Base-by-base conservation (phyloP, 2,329 filamentous ascomycete genomes). In the Cercospora canescens region DNA sequence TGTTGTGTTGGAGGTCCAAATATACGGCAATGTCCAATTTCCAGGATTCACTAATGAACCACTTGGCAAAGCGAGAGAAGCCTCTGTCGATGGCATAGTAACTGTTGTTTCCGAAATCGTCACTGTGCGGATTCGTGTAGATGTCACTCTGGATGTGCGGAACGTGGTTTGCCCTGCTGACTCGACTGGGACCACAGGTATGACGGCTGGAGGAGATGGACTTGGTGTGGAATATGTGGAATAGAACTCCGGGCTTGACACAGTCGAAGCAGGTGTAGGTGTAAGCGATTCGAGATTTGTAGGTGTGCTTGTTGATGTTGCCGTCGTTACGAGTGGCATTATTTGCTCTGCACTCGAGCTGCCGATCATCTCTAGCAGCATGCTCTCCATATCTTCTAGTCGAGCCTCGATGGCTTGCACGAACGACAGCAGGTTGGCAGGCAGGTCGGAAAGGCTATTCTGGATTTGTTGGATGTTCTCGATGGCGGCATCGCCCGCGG, bases 391-490 rank as follows among this genome's bases (percentile, higher is more conserved):
- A 35, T 63, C 64, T 21, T 55, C 56, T 2, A 70, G 60, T 28
- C 68, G 67, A 21, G 64, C 58, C 32, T 68, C 66, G 5, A 66
- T 58, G 1, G 63, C 64, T 16, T 68, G 52, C 1, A 72, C 59
- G 57, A 68, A 67, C n/a, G 45, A 45, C 9, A 69, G 63, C 12
- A 72, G 64, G 18, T 72, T 62, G 14, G 37, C 61, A 2, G 70
- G 70, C 4, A 72, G 37, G 32, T 70, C 64, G 1, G 58, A 65
- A 1, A 72, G 62, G 1, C 70, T 64, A 21, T 64, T 28, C 28
- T 69, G 66, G 5, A 72, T 70, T 14, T 67, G 59, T 21, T 67
- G 54, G 3, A 72, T 69, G 32, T 72, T 69, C 14, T 60, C 60
- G 24, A 70, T 68, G 2, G 69, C 66, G 24, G 58, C 66, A 32